Evolutionary conservation across 768 basidiomycete species (phyloP).

Genomic region (Rhodotorula graminis): DNA sequence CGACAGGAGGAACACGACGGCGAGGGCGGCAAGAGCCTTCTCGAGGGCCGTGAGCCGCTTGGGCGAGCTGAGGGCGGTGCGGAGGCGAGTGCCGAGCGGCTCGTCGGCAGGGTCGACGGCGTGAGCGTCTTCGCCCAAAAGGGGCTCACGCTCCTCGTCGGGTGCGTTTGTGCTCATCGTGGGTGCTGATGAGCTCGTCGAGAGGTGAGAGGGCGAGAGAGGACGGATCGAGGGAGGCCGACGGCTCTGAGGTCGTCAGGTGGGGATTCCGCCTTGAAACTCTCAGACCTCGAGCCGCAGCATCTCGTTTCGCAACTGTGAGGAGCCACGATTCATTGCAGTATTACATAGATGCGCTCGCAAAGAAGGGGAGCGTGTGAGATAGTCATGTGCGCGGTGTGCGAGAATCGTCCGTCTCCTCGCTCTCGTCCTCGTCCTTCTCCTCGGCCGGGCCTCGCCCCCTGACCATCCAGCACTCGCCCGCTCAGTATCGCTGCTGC

Average conservation of each 20-base stretch:
- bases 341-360: too few species aligned
- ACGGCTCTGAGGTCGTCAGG: too few species aligned
- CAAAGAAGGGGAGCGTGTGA: background rate
- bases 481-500: background rate
- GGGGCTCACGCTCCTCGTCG: background rate
- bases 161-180: background rate
- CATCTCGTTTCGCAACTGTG: too few species aligned
- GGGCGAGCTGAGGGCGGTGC: background rate
- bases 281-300: too few species aligned
- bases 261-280: too few species aligned
- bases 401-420: background rate
- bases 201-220: background rate
- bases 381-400: background rate
- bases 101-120: background rate
- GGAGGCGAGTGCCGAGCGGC: background rate
- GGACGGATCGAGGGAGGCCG: background rate
- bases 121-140: background rate
- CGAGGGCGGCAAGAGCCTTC: slow-evolving; percentile 62
- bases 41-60: slow-evolving; percentile 9
- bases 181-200: background rate
- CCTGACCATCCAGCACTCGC: background rate
- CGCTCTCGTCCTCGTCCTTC: background rate
- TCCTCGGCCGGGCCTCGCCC: too few species aligned
- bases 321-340: too few species aligned
- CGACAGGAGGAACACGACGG: slow-evolving; percentile 71